Evolutionary conservation across 2,329 filamentous ascomycete species (phyloP).

Genomic region (Davidsoniella virescens): DNA sequence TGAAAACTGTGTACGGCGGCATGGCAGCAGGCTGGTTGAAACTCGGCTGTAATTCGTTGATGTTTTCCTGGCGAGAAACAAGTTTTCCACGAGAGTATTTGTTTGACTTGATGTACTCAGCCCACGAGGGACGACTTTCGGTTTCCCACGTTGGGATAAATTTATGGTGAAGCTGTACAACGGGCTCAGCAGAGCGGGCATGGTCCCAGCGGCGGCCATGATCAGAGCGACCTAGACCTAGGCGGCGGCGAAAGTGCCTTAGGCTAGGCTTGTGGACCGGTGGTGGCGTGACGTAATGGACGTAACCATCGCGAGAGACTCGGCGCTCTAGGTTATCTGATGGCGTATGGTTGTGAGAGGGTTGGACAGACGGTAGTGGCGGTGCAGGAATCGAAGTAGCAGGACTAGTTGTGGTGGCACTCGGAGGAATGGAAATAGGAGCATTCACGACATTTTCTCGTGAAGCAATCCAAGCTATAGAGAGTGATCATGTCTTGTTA

Average conservation of each 20-base stretch:
- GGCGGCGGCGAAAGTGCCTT: conserved; percentile 8
- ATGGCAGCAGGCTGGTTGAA: conserved; percentile 26
- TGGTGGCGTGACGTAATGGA: conserved; percentile 20
- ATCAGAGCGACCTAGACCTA: conserved; percentile 18
- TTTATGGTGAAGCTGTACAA: conserved; percentile 24
- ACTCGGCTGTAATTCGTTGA: conserved; percentile 30
- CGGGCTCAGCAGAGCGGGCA: conserved; percentile 39
- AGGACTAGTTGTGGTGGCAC: conserved; percentile 20
- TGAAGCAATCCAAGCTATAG: conserved; percentile 33
- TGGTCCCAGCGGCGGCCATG: conserved; percentile 43
- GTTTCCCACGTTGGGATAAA: conserved; percentile 7
- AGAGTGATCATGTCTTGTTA: background rate
- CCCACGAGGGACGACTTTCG: conserved; percentile 26
- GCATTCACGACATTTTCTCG: conserved; percentile 22
- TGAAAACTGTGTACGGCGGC: conserved; percentile 15
- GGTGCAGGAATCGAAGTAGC: conserved; percentile 22
- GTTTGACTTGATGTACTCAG: conserved; percentile 33
- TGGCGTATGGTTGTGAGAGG: conserved; percentile 28
- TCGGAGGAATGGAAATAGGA: conserved; percentile 18
- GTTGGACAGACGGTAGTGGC: conserved; percentile 23
- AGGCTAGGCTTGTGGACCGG: conserved; percentile 2
- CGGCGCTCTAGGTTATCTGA: conserved; percentile 23
- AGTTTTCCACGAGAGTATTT: conserved; percentile 24
- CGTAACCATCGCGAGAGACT: conserved; percentile 32
- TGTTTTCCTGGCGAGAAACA: conserved; percentile 31